phyloP scores from a whole-genome alignment of 2,329 filamentous ascomycete species.

The Aspergillus sp. region DNA sequence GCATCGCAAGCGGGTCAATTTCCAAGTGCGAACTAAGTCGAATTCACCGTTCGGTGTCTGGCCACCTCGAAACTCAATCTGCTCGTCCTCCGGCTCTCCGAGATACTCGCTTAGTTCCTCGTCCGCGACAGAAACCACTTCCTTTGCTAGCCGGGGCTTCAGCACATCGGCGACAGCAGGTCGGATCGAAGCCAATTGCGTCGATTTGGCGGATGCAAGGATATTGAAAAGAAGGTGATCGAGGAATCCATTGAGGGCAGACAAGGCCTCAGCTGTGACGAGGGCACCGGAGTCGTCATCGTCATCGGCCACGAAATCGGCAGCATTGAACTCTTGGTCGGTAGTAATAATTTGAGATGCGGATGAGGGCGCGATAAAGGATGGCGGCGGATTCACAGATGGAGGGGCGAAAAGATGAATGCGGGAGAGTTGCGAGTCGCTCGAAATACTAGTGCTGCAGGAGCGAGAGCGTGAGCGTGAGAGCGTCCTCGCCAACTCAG shows the following conservation, averaged over 20 bases:
- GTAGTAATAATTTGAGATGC: slow-evolving; percentile 91
- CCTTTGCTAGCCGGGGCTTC: slow-evolving; percentile 84
- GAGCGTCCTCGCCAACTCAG: slow-evolving; percentile 34
- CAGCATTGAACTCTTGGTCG: slow-evolving; percentile 76
- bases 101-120: slow-evolving; percentile 88
- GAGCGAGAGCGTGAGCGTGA: slow-evolving; percentile 38
- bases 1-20: slow-evolving; percentile 85
- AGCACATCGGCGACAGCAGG: slow-evolving; percentile 85
- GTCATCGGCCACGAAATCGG: slow-evolving; percentile 70
- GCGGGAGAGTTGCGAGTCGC: slow-evolving; percentile 39
- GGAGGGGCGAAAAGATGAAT: slow-evolving; percentile 66
- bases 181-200: slow-evolving; percentile 73
- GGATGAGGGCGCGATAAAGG: slow-evolving; percentile 84
- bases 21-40: slow-evolving; percentile 94
- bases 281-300: slow-evolving; percentile 68
- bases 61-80: slow-evolving; percentile 62
- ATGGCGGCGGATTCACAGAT: slow-evolving; percentile 74
- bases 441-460: slow-evolving; percentile 45
- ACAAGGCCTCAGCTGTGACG: slow-evolving; percentile 74
- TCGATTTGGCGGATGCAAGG: slow-evolving; percentile 78
- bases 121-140: slow-evolving; percentile 80
- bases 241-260: slow-evolving; percentile 86
- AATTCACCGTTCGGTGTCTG: slow-evolving; percentile 65
- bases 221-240: slow-evolving; percentile 93
- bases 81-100: slow-evolving; percentile 76